A percentile compares a stretch with the other conserved stretches of the same genome.
Evolutionary conservation across 2,329 filamentous ascomycete species (phyloP).

Genomic region (Paradendryphiella salina): DNA sequence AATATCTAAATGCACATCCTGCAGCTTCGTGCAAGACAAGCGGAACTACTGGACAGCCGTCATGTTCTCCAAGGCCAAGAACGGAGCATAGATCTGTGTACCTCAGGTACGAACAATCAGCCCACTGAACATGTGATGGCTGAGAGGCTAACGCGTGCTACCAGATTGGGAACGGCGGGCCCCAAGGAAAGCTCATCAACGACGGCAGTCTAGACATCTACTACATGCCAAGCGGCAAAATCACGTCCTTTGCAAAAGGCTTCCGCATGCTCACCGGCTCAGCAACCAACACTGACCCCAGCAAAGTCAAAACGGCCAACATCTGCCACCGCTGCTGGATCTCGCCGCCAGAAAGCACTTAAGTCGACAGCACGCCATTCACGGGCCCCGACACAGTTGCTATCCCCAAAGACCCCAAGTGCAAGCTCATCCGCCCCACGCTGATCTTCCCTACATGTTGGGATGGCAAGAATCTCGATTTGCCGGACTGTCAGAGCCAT

Average conservation of each 20-base stretch:
- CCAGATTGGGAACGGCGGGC: conserved; percentile 39
- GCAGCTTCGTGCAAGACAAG: conserved; percentile 39
- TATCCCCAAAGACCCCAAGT: conserved; percentile 52
- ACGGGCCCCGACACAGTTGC: conserved; percentile 56
- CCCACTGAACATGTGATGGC: neutral
- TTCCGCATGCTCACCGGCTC: conserved; percentile 43
- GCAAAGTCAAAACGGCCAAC: conserved; percentile 34
- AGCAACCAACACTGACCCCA: conserved; percentile 37
- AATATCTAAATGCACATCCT: conserved; percentile 40
- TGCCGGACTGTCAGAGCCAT: conserved; percentile 47
- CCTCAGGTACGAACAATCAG: conserved; percentile 22
- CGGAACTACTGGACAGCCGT: conserved; percentile 45
- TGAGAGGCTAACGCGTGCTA: neutral
- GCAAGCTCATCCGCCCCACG: conserved; percentile 60
- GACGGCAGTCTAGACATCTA: conserved; percentile 43
- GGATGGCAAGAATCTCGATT: conserved; percentile 41
- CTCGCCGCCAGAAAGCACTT: conserved; percentile 52
- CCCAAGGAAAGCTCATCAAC: conserved; percentile 42
- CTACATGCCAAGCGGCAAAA: conserved; percentile 42
- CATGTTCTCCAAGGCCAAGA: conserved; percentile 45
- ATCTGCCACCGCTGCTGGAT: conserved; percentile 48
- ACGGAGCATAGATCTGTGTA: conserved; percentile 38
- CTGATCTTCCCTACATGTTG: conserved; percentile 53
- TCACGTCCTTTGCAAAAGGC: conserved; percentile 43
- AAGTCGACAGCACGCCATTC: conserved; percentile 57